Evolutionary conservation across 441 rosid genomes (phyloP), one percentile per base, ranked within the genome.

Genomic region (Pelargonium fulgidum): DNA sequence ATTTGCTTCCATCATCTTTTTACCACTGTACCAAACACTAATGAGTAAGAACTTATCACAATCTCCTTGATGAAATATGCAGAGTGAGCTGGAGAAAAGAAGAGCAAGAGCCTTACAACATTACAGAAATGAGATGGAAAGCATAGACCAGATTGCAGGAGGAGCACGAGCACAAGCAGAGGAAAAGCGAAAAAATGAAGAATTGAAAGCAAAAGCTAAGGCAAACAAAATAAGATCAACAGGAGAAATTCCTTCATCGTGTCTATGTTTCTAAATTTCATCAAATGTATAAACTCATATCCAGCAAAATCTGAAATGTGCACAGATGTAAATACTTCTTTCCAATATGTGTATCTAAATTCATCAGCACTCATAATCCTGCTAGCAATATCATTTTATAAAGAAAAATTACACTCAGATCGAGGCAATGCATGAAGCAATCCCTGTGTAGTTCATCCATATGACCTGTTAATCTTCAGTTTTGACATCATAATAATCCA

Each of bases 131-230:
- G 81, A 86, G 39, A 80, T 82, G 72, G 86, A 81, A 41, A 50
- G 74, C 39, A 82, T 88, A 20, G 79, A 68, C 48, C 67, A 75
- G 74, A 84, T 89, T 8, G 87, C 79, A 56, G 89, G 65, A 42
- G 89, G 73, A 65, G 96, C 97, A 66, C 86, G 81, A 77, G 85
- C 83, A 58, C 77, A 83, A 81, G 90, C 89, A 24, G 75, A 67
- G 68, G 84, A 85, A 70, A 89, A 76, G 66, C 75, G 71, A 63
- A 68, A 67, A 66, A 86, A 83, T 0, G 87, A 88, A 67, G 97
- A 81, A 80, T 20, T 73, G 4, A 83, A 82, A 77, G 87, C 76
- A 44, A 82, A 77, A 79, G 82, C 76, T 63, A 91, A 89, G 75
- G 93, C 93, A 58, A 78, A 91, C 68, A 77, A 14, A 58, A 77